A percentile compares a stretch with the other conserved stretches of the same genome.
Evolutionary conservation across 352 stramenopile genomes (phyloP).

Genomic region (Ophiocytium majus): DNA sequence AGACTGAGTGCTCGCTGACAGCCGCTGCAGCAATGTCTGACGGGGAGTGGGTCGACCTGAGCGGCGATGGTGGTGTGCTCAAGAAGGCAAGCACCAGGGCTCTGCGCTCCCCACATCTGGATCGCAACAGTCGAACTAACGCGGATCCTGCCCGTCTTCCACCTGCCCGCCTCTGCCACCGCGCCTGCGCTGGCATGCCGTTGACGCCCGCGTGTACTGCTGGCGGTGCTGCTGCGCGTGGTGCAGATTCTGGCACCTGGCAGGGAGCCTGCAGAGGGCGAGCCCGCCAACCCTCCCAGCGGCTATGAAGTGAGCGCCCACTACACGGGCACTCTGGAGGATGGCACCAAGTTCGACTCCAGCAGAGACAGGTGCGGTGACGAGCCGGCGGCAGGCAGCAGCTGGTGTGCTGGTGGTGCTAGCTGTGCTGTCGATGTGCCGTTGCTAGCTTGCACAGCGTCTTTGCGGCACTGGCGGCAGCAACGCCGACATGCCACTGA

Average conservation of each 20-base stretch:
- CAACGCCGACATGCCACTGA: too few relatives aligned
- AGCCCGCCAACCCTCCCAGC: constrained; percentile 20
- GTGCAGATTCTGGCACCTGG: constrained; percentile 46
- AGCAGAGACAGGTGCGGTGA: constrained; percentile 53
- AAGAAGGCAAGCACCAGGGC: constrained; percentile 51
- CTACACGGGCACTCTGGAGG: constrained; percentile 89
- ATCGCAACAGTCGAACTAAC: background rate
- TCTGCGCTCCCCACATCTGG: background rate
- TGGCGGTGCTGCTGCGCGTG: background rate
- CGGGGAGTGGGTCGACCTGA: constrained; percentile 48
- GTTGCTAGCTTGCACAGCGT: too few relatives aligned
- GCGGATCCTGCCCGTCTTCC: background rate
- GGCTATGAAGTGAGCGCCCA: constrained; percentile 62
- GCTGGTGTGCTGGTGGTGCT: too few relatives aligned
- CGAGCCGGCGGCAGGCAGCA: background rate
- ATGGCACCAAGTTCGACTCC: constrained; percentile 87
- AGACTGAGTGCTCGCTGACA: too few relatives aligned
- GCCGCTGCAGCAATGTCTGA: background rate
- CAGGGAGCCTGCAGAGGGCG: constrained; percentile 11
- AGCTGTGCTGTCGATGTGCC: too few relatives aligned
- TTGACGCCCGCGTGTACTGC: background rate
- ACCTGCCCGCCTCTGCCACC: background rate
- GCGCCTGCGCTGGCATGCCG: background rate
- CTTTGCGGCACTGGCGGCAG: too few relatives aligned
- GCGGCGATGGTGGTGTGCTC: constrained; percentile 54